Evolutionary conservation across 2,329 filamentous ascomycete genomes (phyloP).

Genomic region (Phyllosticta citribraziliensis): DNA sequence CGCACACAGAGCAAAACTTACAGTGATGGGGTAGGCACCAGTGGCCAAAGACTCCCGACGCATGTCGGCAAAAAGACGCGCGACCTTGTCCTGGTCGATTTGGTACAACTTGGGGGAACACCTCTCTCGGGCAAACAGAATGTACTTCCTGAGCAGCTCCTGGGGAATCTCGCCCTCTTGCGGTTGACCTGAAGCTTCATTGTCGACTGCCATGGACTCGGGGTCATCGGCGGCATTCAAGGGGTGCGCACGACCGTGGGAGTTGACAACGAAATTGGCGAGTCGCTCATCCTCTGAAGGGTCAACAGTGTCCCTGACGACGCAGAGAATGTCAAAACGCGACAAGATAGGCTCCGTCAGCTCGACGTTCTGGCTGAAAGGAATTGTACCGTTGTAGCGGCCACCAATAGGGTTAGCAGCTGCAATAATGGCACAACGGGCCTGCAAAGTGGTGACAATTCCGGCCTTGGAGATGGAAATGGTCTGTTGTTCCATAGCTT

Average conservation of each 20-base stretch:
- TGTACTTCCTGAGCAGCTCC: conserved; percentile 88
- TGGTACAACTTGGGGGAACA: conserved; percentile 90
- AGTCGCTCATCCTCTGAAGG: conserved; percentile 86
- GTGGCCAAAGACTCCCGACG: conserved; percentile 83
- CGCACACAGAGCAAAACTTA: conserved; percentile 40
- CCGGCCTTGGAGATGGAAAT: conserved; percentile 98
- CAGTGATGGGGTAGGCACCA: conserved; percentile 94
- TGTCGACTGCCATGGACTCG: conserved; percentile 54
- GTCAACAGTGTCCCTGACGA: conserved; percentile 91
- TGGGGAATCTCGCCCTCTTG: conserved; percentile 71
- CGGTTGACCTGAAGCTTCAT: conserved; percentile 38
- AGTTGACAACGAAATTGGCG: conserved; percentile 88
- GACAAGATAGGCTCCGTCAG: conserved; percentile 95
- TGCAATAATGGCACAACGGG: conserved; percentile 89
- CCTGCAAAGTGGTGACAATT: conserved; percentile 94
- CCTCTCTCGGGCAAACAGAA: conserved; percentile 84
- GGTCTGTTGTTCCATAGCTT: conserved; percentile 99
- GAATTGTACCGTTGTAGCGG: conserved; percentile 91
- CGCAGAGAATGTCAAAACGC: conserved; percentile 94
- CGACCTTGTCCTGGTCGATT: conserved; percentile 95
- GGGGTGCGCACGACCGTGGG: conserved; percentile 83
- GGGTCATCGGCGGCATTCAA: conserved; percentile 25
- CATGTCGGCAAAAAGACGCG: conserved; percentile 93
- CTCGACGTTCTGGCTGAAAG: conserved; percentile 93
- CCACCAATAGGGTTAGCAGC: conserved; percentile 95